Percentiles rank a stretch among this genome's conserved stretches.
phyloP scores from a whole-genome alignment of 768 basidiomycete genomes.

The Rhizopogon sp. region DNA sequence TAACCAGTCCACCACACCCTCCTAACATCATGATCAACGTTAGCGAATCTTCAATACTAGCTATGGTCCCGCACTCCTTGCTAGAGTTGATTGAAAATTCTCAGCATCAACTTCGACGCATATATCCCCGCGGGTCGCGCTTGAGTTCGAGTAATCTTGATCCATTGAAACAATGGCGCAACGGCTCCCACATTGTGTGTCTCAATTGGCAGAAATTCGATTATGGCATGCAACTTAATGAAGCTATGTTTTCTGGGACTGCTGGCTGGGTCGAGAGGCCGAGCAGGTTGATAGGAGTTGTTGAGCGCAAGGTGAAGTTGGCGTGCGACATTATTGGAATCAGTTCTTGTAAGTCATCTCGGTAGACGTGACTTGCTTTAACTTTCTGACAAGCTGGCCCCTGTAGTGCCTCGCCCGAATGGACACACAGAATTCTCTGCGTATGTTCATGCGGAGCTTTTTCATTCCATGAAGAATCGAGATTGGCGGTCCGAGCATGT shows the following conservation, averaged over 20 bases:
- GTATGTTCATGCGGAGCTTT: conserved; percentile 43
- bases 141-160: conserved; percentile 51
- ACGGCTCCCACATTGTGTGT: conserved; percentile 51
- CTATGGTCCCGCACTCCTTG: conserved; percentile 35
- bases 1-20: conserved; percentile 14
- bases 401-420: conserved; percentile 42
- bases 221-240: conserved; percentile 53
- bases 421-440: conserved; percentile 33
- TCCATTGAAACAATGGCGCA: conserved; percentile 48
- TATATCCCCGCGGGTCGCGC: conserved; percentile 55
- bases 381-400: not conserved
- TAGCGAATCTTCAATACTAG: conserved; percentile 43
- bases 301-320: conserved; percentile 16
- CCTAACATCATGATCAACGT: conserved; percentile 56
- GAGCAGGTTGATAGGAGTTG: conserved; percentile 17
- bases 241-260: conserved; percentile 55
- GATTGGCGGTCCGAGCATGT: conserved; percentile 40
- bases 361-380: not conserved
- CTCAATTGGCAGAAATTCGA: conserved; percentile 66
- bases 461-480: conserved; percentile 33
- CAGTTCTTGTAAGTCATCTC: conserved; percentile 34
- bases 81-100: conserved; percentile 37
- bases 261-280: conserved; percentile 55
- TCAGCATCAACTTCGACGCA: conserved; percentile 42
- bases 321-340: conserved; percentile 37